phyloP scores from a whole-genome alignment of 768 basidiomycete genomes.

The Sporobolomyces phaffii region DNA sequence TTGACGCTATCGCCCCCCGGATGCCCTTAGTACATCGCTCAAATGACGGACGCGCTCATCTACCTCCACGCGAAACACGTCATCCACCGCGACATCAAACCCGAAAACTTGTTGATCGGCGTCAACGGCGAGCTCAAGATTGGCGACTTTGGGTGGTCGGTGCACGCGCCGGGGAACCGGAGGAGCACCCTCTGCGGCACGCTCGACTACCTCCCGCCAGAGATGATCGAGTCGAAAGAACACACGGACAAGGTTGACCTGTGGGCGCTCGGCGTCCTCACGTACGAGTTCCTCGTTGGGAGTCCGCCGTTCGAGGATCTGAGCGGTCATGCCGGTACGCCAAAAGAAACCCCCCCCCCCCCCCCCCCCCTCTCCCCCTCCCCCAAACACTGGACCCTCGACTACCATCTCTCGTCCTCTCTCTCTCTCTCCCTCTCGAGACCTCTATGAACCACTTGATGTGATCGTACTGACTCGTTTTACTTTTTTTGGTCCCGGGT shows the following conservation, averaged over 20 bases:
- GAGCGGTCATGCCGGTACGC: slow-evolving; percentile 66
- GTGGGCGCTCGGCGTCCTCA: slow-evolving; percentile 95
- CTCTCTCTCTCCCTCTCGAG: neutral
- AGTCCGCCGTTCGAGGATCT: slow-evolving; percentile 80
- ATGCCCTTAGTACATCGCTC: slow-evolving; percentile 69
- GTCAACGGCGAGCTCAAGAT: slow-evolving; percentile 97
- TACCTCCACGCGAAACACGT: slow-evolving; percentile 95
- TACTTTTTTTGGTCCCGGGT: too few relatives aligned
- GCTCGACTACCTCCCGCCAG: slow-evolving; percentile 91
- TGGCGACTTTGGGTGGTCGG: slow-evolving; percentile 97
- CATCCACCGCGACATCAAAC: slow-evolving; percentile 98
- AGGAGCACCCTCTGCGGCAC: slow-evolving; percentile 90
- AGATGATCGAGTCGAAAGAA: slow-evolving; percentile 91
- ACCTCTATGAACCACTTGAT: too few relatives aligned
- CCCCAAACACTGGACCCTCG: too few relatives aligned
- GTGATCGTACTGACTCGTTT: too few relatives aligned
- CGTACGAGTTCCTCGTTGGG: slow-evolving; percentile 88
- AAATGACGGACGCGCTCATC: slow-evolving; percentile 91
- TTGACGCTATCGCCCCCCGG: too few relatives aligned
- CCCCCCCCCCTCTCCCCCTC: too few relatives aligned
- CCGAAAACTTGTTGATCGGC: slow-evolving; percentile 89
- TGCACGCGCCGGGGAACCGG: slow-evolving; percentile 86
- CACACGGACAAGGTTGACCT: slow-evolving; percentile 87
- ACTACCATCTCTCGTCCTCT: neutral
- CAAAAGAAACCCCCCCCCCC: too few relatives aligned